Percentiles rank a stretch among this genome's conserved stretches.
phyloP scores from a whole-genome alignment of 1,139 yeast genomes.

The Ogataea hybrid region DNA sequence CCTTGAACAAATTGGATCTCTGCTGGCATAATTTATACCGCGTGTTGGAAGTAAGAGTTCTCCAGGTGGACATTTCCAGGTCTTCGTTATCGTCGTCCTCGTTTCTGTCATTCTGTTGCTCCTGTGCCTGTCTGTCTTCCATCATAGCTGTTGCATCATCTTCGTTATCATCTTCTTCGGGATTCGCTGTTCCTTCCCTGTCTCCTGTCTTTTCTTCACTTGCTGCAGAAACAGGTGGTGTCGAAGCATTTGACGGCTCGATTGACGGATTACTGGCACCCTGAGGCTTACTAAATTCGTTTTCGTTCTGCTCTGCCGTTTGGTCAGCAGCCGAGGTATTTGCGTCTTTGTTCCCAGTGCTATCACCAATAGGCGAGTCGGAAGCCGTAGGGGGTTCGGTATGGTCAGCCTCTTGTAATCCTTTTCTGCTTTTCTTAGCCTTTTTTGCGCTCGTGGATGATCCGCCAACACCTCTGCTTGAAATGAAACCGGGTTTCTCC shows the following conservation, averaged over 20 bases:
- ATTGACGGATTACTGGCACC: neutral
- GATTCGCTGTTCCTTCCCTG: constrained; percentile 4
- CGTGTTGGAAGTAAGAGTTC: constrained; percentile 71
- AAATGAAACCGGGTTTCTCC: constrained; percentile 67
- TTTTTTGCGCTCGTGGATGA: constrained; percentile 21
- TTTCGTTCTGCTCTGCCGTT: too few relatives aligned
- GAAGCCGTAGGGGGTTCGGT: constrained; percentile 14
- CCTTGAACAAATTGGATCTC: constrained; percentile 65
- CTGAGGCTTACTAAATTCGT: neutral
- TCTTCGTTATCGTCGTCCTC: constrained; percentile 60
- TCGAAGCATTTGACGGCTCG: neutral
- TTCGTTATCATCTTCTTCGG: constrained; percentile 27
- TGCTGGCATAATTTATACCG: constrained; percentile 73
- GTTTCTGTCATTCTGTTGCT: constrained; percentile 39
- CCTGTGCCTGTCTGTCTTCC: constrained; percentile 24
- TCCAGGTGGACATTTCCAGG: constrained; percentile 78
- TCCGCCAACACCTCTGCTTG: constrained; percentile 32
- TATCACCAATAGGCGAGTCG: neutral
- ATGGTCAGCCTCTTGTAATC: constrained; percentile 31
- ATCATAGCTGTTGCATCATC: constrained; percentile 23
- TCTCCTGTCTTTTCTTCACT: constrained; percentile 19
- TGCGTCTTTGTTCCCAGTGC: neutral
- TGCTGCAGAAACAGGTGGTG: neutral
- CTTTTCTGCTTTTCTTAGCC: constrained; percentile 34
- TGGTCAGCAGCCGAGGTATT: too few relatives aligned